Conservation (phyloP, 164 flowering plant genomes). For the Tetracentron sinense region DNA sequence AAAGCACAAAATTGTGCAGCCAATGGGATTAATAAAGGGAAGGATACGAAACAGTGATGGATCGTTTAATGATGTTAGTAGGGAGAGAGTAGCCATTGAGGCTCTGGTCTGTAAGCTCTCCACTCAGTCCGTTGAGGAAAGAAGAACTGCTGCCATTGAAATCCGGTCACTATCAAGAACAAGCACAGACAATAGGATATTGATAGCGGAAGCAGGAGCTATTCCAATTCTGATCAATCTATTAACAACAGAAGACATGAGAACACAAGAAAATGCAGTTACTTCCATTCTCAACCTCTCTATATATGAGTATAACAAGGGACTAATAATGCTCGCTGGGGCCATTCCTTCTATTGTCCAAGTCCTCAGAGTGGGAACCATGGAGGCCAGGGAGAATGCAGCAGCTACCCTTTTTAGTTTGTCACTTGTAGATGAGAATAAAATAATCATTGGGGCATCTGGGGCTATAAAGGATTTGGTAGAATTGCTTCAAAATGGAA, state of each 20-base stretch:
- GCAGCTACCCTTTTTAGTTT: conserved; percentile 94
- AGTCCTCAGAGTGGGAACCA: conserved; percentile 71
- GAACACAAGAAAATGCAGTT: conserved; percentile 79
- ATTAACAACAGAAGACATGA: conserved; percentile 50
- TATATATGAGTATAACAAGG: conserved; percentile 79
- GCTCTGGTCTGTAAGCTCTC: conserved; percentile 67
- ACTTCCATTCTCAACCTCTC: conserved; percentile 92
- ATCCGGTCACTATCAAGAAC: conserved; percentile 76
- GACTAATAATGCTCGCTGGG: conserved; percentile 73
- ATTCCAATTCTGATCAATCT: conserved; percentile 73
- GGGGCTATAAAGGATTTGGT: conserved; percentile 85
- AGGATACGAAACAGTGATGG: conserved; percentile 70
- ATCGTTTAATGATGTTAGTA: conserved; percentile 62
- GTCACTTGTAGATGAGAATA: conserved; percentile 83
- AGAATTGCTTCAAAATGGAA: conserved; percentile 70
- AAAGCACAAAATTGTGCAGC: conserved; percentile 59
- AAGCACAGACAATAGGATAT: conserved; percentile 81
- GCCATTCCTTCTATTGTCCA: conserved; percentile 83
- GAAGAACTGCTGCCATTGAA: conserved; percentile 58
- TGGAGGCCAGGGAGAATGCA: conserved; percentile 85
- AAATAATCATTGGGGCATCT: conserved; percentile 79
- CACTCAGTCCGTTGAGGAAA: conserved; percentile 49
- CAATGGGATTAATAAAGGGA: conserved; percentile 45
- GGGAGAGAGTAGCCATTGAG: conserved; percentile 57
- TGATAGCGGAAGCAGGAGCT: conserved; percentile 87